phyloP scores from a whole-genome alignment of 1,284 basidiomycete genomes.

The Moniliophthora roreri region DNA sequence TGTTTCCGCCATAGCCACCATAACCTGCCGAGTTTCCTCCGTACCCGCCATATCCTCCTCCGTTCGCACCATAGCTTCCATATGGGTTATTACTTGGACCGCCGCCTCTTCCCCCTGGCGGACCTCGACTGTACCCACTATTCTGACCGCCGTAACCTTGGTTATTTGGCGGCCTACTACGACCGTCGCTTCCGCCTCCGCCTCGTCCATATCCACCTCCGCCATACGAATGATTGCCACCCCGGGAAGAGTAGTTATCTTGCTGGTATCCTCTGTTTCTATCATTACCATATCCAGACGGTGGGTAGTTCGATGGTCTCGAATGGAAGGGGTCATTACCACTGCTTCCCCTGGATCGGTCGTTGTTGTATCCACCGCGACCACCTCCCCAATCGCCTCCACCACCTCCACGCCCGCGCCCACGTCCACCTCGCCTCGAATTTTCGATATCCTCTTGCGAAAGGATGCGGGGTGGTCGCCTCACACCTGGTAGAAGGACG shows the following conservation, averaged over 20 bases:
- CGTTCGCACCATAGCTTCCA: constrained; percentile 19
- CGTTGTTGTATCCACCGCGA: constrained; percentile 20
- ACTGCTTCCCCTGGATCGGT: constrained; percentile 11
- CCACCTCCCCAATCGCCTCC: constrained; percentile 34
- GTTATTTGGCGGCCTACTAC: neutral
- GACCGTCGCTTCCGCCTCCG: constrained; percentile 20
- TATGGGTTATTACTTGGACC: constrained; percentile 11
- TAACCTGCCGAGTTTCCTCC: constrained; percentile 14
- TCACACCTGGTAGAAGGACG: constrained; percentile 77
- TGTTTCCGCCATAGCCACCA: constrained; percentile 25
- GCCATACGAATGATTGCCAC: constrained; percentile 6
- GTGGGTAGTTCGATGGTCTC: constrained; percentile 29
- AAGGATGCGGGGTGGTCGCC: constrained; percentile 61
- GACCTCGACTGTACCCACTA: constrained; percentile 25
- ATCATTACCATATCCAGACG: constrained; percentile 21
- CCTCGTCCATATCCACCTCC: constrained; percentile 20
- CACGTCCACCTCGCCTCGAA: constrained; percentile 46
- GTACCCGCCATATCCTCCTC: constrained; percentile 23
- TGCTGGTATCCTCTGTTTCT: constrained; percentile 9
- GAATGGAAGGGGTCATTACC: constrained; percentile 35
- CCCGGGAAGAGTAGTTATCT: neutral
- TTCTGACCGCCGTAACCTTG: constrained; percentile 21
- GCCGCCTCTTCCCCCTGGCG: constrained; percentile 25
- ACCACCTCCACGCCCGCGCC: constrained; percentile 53
- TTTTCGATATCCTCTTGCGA: constrained; percentile 74